Percentiles rank a stretch among this genome's conserved stretches.
Evolutionary conservation across 345 rosid species (phyloP).

Genomic region (Physaria fendleri): DNA sequence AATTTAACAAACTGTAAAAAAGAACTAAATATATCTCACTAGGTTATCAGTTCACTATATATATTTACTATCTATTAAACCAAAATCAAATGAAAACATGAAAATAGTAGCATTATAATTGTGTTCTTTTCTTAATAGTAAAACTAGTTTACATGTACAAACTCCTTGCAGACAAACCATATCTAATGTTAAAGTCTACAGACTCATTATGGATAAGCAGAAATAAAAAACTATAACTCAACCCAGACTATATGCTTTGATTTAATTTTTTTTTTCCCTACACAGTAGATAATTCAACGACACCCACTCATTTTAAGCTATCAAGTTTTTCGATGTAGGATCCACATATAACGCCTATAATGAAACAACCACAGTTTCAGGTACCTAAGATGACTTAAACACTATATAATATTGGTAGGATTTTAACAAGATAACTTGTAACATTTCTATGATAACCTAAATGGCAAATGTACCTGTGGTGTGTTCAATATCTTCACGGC

Average conservation of each 20-base stretch:
- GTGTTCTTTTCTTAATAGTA: background rate
- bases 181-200: background rate
- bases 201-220: background rate
- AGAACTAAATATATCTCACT: background rate
- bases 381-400: background rate
- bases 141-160: background rate
- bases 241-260: background rate
- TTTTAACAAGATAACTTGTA: slow-evolving; percentile 1
- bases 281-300: background rate
- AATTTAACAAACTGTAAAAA: background rate
- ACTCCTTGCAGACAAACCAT: background rate
- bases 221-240: background rate
- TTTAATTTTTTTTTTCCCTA: too few relatives aligned
- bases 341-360: background rate
- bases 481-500: slow-evolving; percentile 27
- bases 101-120: background rate
- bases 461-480: slow-evolving; percentile 38
- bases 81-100: slow-evolving; percentile 2
- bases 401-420: background rate
- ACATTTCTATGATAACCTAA: slow-evolving; percentile 6
- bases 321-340: background rate
- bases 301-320: background rate
- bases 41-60: background rate
- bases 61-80: background rate
- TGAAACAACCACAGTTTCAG: background rate